Percentiles rank a stretch among this genome's conserved stretches.
Conservation (phyloP, 106 monocot genomes). For the Alisma plantagoaquatica region DNA sequence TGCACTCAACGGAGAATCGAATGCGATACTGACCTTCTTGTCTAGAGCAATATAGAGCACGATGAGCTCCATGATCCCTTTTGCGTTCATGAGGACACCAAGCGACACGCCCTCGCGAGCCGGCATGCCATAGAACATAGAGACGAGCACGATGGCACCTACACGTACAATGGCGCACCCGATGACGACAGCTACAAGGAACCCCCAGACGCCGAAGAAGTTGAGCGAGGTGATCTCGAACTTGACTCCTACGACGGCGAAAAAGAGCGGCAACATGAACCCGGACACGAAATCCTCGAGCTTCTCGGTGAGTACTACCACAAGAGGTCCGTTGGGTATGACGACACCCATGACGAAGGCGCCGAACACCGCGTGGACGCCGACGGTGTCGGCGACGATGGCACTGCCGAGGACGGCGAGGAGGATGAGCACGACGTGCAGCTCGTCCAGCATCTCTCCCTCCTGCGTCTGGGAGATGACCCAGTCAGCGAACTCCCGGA, state of each 20-base stretch:
- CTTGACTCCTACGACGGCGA: slow-evolving; percentile 44
- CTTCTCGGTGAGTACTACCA: slow-evolving; percentile 37
- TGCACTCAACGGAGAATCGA: not conserved
- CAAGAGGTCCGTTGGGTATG: slow-evolving; percentile 39
- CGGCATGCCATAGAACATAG: slow-evolving; percentile 22
- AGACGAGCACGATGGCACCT: slow-evolving; percentile 14
- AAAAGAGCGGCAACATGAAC: slow-evolving; percentile 55
- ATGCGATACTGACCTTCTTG: slow-evolving; percentile 16
- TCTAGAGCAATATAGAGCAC: slow-evolving; percentile 37
- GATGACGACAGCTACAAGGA: slow-evolving; percentile 20
- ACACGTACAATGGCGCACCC: slow-evolving; percentile 21
- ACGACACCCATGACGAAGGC: slow-evolving; percentile 43
- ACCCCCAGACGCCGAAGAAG: slow-evolving; percentile 5
- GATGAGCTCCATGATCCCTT: slow-evolving; percentile 45
- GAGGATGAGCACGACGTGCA: slow-evolving; percentile 19
- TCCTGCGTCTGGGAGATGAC: slow-evolving; percentile 24
- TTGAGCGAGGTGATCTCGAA: slow-evolving; percentile 13
- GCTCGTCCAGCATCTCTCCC: slow-evolving; percentile 33
- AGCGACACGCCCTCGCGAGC: slow-evolving; percentile 29
- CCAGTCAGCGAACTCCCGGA: slow-evolving; percentile 27
- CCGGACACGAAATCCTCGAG: slow-evolving; percentile 54
- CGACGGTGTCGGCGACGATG: slow-evolving; percentile 25
- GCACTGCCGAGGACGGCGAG: slow-evolving; percentile 28
- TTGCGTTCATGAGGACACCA: slow-evolving; percentile 55
- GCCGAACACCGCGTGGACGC: slow-evolving; percentile 36